phyloP scores from a whole-genome alignment of 176 grass and related monocot species.

The Rhynchospora tenuis region DNA sequence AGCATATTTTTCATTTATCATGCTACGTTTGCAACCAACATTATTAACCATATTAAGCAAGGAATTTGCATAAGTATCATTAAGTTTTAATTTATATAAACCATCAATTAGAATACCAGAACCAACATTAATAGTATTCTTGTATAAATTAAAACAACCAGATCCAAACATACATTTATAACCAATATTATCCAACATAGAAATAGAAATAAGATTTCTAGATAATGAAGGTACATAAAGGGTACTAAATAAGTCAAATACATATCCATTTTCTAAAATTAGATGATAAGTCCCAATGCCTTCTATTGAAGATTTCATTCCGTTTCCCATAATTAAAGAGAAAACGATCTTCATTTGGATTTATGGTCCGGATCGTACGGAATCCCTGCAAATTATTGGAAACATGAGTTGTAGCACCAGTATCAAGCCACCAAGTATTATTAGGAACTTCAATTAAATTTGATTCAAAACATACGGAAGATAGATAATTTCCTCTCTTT shows the following conservation, averaged over 20 bases:
- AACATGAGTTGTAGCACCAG: neutral
- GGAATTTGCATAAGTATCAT: neutral
- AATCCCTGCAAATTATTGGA: constrained; percentile 12
- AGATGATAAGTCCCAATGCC: constrained; percentile 6
- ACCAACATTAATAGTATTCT: constrained; percentile 20
- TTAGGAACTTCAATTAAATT: no score
- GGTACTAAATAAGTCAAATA: neutral
- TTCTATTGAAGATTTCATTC: constrained; percentile 16
- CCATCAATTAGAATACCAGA: neutral
- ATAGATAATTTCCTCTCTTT: no score
- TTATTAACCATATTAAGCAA: neutral
- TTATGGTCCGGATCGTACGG: constrained; percentile 22
- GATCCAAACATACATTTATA: constrained; percentile 14
- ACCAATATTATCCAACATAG: neutral
- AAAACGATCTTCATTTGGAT: neutral
- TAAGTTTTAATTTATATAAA: constrained; percentile 26
- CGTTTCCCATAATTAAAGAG: constrained; percentile 15
- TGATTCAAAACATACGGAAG: no score
- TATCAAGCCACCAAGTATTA: no score
- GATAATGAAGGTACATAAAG: constrained; percentile 17
- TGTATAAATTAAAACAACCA: constrained; percentile 3
- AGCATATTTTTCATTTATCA: constrained; percentile 4
- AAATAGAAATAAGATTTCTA: constrained; percentile 18
- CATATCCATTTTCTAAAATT: neutral
- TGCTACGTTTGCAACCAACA: neutral